Percentiles rank a stretch among this genome's conserved stretches.
These are phyloP conservation scores for Cladosporium velox DNA, from an alignment of 2,329 filamentous ascomycete species.

Conservation along the genomic window DNA sequence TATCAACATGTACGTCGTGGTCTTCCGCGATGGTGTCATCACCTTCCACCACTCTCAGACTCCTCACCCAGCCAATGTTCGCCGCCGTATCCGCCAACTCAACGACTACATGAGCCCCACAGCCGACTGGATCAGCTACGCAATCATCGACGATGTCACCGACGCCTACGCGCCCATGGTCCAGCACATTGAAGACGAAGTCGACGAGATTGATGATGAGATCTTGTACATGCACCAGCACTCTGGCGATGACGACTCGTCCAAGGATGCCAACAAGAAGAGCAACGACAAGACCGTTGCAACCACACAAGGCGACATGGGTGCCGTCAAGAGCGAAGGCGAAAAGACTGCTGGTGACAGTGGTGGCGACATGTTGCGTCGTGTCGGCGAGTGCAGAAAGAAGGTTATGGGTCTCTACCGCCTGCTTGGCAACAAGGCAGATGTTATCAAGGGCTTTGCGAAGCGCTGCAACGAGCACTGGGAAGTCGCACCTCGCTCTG, in stretches of 20 bases:
- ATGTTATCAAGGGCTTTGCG: slow-evolving; percentile 98
- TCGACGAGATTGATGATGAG: slow-evolving; percentile 92
- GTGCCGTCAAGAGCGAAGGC: slow-evolving; percentile 33
- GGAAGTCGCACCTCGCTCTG: slow-evolving; percentile 90
- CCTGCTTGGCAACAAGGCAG: slow-evolving; percentile 92
- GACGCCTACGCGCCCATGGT: slow-evolving; percentile 94
- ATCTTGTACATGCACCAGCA: slow-evolving; percentile 79
- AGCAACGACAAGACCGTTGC: slow-evolving; percentile 33
- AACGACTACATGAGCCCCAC: slow-evolving; percentile 91
- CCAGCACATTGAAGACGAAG: slow-evolving; percentile 89
- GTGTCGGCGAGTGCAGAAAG: slow-evolving; percentile 92
- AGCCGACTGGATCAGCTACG: slow-evolving; percentile 98
- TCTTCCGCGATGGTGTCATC: slow-evolving; percentile 92
- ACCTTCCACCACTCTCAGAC: slow-evolving; percentile 98
- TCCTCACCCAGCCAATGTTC: slow-evolving; percentile 93
- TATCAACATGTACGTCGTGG: slow-evolving; percentile 95
- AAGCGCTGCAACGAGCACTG: slow-evolving; percentile 98
- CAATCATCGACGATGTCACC: slow-evolving; percentile 96
- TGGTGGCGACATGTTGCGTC: slow-evolving; percentile 81
- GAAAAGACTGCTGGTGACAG: slow-evolving; percentile 46
- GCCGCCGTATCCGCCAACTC: slow-evolving; percentile 86
- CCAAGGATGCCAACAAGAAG: slow-evolving; percentile 29
- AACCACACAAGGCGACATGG: slow-evolving; percentile 31
- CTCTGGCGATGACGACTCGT: slow-evolving; percentile 36
- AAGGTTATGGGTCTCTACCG: slow-evolving; percentile 96